Evolutionary conservation across 1,284 basidiomycete species (phyloP), one percentile per base, ranked within the genome.

Genomic region (Mycosarcoma maydis): DNA sequence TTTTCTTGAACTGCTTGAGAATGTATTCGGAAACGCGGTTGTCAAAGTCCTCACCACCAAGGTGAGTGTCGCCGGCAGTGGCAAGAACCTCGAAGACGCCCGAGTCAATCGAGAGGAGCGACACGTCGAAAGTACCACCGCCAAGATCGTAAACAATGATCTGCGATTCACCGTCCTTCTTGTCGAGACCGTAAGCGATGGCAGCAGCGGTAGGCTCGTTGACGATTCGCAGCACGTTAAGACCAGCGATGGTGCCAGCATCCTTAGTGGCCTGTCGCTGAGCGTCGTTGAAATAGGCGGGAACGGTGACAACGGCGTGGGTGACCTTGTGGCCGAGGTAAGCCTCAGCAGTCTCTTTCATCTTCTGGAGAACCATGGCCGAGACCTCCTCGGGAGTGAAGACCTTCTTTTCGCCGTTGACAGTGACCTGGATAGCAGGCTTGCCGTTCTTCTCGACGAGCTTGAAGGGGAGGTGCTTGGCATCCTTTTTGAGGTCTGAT

Each of bases 181-280:
- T 94, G 88, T 97, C 95, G 49, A 98, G 90, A 86, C 95, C 95
- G 84, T 98, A 98, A 74, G 95, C 94, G 84, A 94, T 92, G 43
- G 86, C 86, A 69, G 95, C 94, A 46, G 95, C 94, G 47, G 95
- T 98, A 48, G 95, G 95, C 85, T 98, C 95, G 85, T 98, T 98
- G 85, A 98, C 94, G 84, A 98, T 97, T 85, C 94, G 92, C 77
- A 97, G 90, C 61, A 98, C 92, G 72, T 90, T 88, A 50, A 98
- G 90, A 83, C 95, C 94, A 47, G 95, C 93, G 77, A 98, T 98
- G 34, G 90, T 92, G 78, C 95, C 95, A 70, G 95, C 94, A 81
- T 98, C 95, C 86, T 97, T 98, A 84, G 95, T 98, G 11, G 94
- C 95, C 83, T 95, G 93, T 84, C 94, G 93, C 85, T 98, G 95